Evolutionary conservation across 352 stramenopile genomes (phyloP), one percentile per base, ranked within the genome.

Genomic region (Globisporangium parvum): DNA sequence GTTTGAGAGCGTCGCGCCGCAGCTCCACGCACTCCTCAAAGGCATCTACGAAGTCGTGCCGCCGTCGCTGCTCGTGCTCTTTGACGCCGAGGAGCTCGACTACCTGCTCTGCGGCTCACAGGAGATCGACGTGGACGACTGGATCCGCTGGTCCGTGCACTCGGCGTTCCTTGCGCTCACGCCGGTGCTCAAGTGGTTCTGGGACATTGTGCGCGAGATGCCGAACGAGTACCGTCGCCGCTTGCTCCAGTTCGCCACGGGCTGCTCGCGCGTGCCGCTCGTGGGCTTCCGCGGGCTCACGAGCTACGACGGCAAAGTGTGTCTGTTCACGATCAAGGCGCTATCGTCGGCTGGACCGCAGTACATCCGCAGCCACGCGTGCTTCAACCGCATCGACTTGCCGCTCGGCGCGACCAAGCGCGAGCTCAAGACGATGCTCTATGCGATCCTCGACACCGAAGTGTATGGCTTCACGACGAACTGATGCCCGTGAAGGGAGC

Each of bases 21-120:
- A 98, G 71, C 75, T 98, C 8, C 75, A 78, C 50, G 71, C 86
- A 15, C 95, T 99, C 53, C 62, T 99, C 4, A 91, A 88, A 49
- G 97, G 97, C 18, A 92, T 99, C 47, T 98, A 98, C 68, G 94
- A 99, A 62, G 91, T 99, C 12, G 88, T 98, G 42, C 96, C 96
- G 12, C 80, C 89, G 63, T 73, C 93, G 6, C 71, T 98, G 15
- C 67, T 98, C 21, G 89, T 91, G 50, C 74, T 98, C 15, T 99
- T 99, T 71, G 96, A 99, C 70, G 96, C 96, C 56, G 93, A 98
- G 73, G 95, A 99, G 70, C 65, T 99, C 11, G 96, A 99, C 60
- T 79, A 98, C 39, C 54, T 99, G 6, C 88, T 99, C 65, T 98
- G 93, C 57, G 96, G 96, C 18, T 78, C 97, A 31, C 84, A 93